Conservation (phyloP, 345 rosid genomes). For the Theobroma cacao region DNA sequence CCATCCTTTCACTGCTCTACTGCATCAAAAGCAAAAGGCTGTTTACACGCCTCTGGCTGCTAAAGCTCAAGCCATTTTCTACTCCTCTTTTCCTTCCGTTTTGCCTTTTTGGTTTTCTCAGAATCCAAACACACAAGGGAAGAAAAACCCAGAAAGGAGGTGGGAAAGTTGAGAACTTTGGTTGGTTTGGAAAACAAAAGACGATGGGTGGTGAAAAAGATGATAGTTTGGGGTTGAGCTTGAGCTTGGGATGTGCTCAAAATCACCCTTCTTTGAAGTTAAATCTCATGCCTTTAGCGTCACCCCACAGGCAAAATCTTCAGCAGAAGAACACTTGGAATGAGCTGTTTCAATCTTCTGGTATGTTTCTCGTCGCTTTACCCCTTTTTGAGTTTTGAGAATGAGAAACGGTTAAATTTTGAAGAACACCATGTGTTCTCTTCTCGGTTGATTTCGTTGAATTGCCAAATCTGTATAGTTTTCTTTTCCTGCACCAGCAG, state of each 20-base stretch:
- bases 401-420: background rate
- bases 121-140: conserved; percentile 12
- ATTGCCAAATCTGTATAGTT: background rate
- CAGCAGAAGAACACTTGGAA: conserved; percentile 39
- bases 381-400: too few species aligned
- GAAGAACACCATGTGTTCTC: background rate
- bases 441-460: background rate
- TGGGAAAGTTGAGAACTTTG: background rate
- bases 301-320: conserved; percentile 32
- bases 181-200: too few species aligned
- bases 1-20: conserved; percentile 43
- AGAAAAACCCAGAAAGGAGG: conserved; percentile 15
- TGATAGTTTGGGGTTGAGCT: conserved; percentile 51
- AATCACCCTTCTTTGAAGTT: conserved; percentile 37
- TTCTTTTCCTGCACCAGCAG: background rate
- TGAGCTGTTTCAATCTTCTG: conserved; percentile 55
- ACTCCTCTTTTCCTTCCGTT: conserved; percentile 21
- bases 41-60: conserved; percentile 30
- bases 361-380: conserved; percentile 19
- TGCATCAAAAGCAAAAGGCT: conserved; percentile 39
- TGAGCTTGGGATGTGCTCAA: conserved; percentile 45
- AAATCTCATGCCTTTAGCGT: conserved; percentile 41
- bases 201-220: conserved; percentile 62
- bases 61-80: conserved; percentile 20
- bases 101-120: conserved; percentile 22